Evolutionary conservation across 2,329 filamentous ascomycete genomes (phyloP).

Genomic region (Teratosphaeria gauchensis): DNA sequence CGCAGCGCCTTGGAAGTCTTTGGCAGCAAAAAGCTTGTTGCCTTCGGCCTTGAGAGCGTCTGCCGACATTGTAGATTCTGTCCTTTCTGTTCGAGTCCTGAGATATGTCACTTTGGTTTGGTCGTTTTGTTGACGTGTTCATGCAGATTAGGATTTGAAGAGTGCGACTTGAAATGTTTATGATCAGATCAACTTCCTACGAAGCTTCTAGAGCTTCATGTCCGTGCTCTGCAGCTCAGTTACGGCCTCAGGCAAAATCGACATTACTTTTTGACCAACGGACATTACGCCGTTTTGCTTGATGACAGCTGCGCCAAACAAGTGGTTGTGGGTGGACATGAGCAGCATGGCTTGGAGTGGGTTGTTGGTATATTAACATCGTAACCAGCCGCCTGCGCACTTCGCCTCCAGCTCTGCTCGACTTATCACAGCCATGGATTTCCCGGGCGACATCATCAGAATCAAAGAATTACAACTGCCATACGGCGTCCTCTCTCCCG

Average conservation of each 20-base stretch:
- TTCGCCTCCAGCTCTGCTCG: too few relatives aligned
- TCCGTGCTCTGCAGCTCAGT: neutral
- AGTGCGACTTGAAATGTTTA: neutral
- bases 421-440: neutral
- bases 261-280: neutral
- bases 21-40: slow-evolving; percentile 95
- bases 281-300: too few relatives aligned
- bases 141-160: neutral
- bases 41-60: slow-evolving; percentile 85
- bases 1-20: slow-evolving; percentile 94
- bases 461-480: slow-evolving; percentile 53
- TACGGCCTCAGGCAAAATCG: neutral
- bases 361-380: too few relatives aligned
- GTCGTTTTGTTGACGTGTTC: neutral
- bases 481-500: slow-evolving; percentile 46
- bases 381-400: too few relatives aligned
- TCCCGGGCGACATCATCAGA: slow-evolving; percentile 38
- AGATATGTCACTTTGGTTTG: neutral
- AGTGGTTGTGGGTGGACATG: neutral
- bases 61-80: slow-evolving; percentile 30
- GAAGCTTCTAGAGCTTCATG: neutral
- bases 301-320: neutral
- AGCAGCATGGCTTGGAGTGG: neutral
- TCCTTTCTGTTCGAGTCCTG: neutral
- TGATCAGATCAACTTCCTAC: neutral